These are phyloP conservation scores for Phialophora chinensis DNA, from an alignment of 2,329 filamentous ascomycete species.

Conservation along the genomic window DNA sequence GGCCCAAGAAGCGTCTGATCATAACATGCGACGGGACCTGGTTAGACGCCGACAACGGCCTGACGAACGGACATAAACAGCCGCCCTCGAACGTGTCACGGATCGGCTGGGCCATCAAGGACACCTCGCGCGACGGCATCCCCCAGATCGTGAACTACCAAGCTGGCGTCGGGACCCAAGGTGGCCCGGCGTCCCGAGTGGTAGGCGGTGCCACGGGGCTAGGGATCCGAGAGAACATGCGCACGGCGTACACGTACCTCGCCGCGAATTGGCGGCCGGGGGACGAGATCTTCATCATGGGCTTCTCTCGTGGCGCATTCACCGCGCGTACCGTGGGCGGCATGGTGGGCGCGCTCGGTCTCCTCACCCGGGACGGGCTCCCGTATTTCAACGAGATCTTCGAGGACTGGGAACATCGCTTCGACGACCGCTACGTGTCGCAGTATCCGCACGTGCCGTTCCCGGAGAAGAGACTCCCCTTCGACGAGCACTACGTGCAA, in stretches of 20 bases:
- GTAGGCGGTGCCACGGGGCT: constrained; percentile 38
- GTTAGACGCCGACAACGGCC: constrained; percentile 43
- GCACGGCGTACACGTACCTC: constrained; percentile 43
- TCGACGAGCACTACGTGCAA: constrained; percentile 39
- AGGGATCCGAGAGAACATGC: constrained; percentile 40
- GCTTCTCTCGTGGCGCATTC: constrained; percentile 48
- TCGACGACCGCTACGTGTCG: constrained; percentile 40
- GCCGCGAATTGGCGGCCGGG: constrained; percentile 46
- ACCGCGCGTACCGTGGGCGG: constrained; percentile 47
- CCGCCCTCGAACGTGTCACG: constrained; percentile 50
- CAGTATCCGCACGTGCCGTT: constrained; percentile 42
- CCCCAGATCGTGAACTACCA: constrained; percentile 52
- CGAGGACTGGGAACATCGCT: constrained; percentile 42
- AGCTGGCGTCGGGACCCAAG: constrained; percentile 48
- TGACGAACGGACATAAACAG: constrained; percentile 40
- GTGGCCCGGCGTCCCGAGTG: constrained; percentile 30
- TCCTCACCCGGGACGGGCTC: constrained; percentile 43
- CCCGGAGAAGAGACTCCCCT: constrained; percentile 39
- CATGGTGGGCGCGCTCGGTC: constrained; percentile 45
- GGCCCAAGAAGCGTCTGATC: constrained; percentile 44
- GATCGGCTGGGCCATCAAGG: constrained; percentile 46
- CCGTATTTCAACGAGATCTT: constrained; percentile 43
- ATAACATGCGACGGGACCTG: constrained; percentile 48
- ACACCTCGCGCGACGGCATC: constrained; percentile 43
- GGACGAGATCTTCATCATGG: constrained; percentile 48